Percentiles rank a stretch among this genome's conserved stretches.
Evolutionary conservation across 2,329 filamentous ascomycete genomes (phyloP).

Genomic region (Biscogniauxia marginata): DNA sequence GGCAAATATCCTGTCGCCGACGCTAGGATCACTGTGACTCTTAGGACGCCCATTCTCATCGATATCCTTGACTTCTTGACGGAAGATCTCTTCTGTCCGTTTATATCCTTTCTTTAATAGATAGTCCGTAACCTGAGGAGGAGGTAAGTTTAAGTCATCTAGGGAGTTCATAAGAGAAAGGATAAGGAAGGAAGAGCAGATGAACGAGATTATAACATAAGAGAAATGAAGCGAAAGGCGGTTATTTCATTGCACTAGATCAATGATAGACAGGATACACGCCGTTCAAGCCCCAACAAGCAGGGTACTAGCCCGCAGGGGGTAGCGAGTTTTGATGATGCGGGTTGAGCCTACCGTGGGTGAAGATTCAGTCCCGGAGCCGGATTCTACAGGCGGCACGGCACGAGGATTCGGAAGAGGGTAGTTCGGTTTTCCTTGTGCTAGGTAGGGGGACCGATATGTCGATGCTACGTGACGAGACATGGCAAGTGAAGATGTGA

Average conservation of each 20-base stretch:
- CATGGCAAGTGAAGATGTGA: neutral
- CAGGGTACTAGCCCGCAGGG: too few species aligned
- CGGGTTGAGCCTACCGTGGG: neutral
- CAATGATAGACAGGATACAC: too few species aligned
- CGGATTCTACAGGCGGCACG: too few species aligned
- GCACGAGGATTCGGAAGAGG: neutral
- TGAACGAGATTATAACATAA: too few species aligned
- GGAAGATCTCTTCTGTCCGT: constrained; percentile 86
- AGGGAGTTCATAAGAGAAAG: neutral
- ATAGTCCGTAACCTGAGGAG: constrained; percentile 77
- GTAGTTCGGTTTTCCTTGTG: neutral
- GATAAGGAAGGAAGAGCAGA: neutral
- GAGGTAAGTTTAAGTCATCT: neutral
- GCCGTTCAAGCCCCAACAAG: too few species aligned
- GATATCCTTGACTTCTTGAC: constrained; percentile 83
- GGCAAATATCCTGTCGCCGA: constrained; percentile 44
- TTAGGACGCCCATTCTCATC: constrained; percentile 79
- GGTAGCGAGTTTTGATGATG: neutral
- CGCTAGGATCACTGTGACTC: constrained; percentile 62
- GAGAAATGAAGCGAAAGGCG: neutral
- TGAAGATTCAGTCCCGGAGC: too few species aligned
- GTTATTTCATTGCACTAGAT: too few species aligned
- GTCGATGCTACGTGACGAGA: neutral
- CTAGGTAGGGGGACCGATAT: neutral
- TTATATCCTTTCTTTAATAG: constrained; percentile 93